These are phyloP conservation scores for Closterium sp. DNA, from an alignment of 139 green algal genomes.

Conservation along the genomic window DNA sequence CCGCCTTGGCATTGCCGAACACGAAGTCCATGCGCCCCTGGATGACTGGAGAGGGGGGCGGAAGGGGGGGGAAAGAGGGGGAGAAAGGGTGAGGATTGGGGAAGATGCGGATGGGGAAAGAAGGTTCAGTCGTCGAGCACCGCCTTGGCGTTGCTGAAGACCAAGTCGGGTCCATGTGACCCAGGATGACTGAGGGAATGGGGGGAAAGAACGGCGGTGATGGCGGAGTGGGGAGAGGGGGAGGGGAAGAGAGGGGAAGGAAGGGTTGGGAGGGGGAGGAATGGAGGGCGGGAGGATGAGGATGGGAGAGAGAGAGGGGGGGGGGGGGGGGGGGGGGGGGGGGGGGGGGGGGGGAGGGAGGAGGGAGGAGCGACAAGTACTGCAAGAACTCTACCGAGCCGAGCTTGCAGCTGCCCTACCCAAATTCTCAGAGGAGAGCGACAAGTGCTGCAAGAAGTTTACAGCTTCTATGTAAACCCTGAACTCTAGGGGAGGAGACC, in stretches of 20 bases:
- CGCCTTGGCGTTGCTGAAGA: too few species aligned
- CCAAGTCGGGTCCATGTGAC: neutral
- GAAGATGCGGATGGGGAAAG: neutral
- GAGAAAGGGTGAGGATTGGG: neutral
- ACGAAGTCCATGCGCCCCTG: slow-evolving; percentile 4
- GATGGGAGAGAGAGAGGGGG: neutral
- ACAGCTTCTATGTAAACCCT: too few species aligned
- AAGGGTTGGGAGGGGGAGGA: too few species aligned
- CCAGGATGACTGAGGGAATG: neutral
- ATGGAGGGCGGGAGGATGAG: neutral
- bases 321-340: too few species aligned
- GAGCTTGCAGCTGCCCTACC: neutral
- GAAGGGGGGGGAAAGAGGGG: neutral
- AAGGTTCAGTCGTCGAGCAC: too few species aligned
- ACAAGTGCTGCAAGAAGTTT: too few species aligned
- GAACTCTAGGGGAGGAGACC: too few species aligned
- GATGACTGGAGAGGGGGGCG: neutral
- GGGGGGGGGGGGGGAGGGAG: neutral
- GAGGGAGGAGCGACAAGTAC: neutral
- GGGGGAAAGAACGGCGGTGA: too few species aligned
- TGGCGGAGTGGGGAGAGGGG: too few species aligned
- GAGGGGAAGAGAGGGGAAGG: too few species aligned
- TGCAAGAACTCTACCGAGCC: neutral
- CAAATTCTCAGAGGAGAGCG: neutral
- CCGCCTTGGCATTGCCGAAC: slow-evolving; percentile 6